Evolutionary conservation across 1,284 basidiomycete species (phyloP), one percentile per base, ranked within the genome.

Genomic region (Cutaneotrichosporon spelunceum): DNA sequence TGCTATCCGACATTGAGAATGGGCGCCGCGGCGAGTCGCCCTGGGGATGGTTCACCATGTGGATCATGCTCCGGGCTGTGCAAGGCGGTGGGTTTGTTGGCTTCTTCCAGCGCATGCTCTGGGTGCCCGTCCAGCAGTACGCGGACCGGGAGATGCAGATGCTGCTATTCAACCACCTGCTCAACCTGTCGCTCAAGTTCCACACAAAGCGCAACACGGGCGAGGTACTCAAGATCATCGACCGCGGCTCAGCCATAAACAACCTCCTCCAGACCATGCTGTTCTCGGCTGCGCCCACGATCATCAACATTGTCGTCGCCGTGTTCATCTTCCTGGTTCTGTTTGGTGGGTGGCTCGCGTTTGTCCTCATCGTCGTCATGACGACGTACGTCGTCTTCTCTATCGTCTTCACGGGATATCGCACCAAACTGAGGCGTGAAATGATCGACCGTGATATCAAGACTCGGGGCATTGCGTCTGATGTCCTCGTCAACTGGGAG

Each of bases 221-320:
- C 36, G 96, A 95, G 13, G 92, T 99, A 26, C 95, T 93, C 3
- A 82, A 93, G 44, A 95, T 95, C 21, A 97, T 99, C 72, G 95
- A 99, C 77, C 84, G 94, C n/a, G 96, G 95, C 27, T 98, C 95
- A 76, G 95, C 96, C 23, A 96, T 99, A 70, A 93, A 93, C 0
- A 98, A 97, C 78, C 84, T 99, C 27, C 82, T 99, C 29, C 89
- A 91, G 68, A 90, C 92, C 3, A 86, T 98, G 57, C 83, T 99
- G 3, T 99, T 98, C 78, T 88, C 93, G 33, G 91, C 97, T 53
- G 87, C 90, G 0, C 95, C 95, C 0, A 98, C 95, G 0, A 90
- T 94, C 0, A 80, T 98, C 55, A 95, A 99, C 76, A 97, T 99
- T 68, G 84, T 88, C 16, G 87, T 99, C 81, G 95, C 97, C 33